A percentile compares a stretch with the other conserved stretches of the same genome.
Conservation (phyloP, 2,329 filamentous ascomycete genomes). For the Trichoderma hamatum region DNA sequence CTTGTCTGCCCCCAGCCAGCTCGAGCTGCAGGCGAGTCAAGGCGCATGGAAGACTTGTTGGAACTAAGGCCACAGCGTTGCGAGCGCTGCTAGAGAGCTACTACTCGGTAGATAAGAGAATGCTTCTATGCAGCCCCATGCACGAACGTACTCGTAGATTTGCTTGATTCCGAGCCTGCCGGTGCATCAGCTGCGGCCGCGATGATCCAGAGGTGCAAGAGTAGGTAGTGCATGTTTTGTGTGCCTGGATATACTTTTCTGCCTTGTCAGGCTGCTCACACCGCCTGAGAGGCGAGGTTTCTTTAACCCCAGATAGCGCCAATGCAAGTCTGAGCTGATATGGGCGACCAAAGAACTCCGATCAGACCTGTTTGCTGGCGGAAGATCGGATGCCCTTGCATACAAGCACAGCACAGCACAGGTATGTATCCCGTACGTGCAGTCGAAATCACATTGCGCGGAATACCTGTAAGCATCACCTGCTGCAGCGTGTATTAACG, state of each 20-base stretch:
- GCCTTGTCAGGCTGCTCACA: background rate
- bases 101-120: background rate
- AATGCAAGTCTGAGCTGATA: conserved; percentile 15
- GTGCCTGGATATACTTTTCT: background rate
- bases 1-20: background rate
- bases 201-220: background rate
- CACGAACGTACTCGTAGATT: background rate
- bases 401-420: background rate
- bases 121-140: conserved; percentile 4
- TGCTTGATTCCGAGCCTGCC: background rate
- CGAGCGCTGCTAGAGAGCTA: background rate
- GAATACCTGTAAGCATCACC: background rate
- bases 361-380: conserved; percentile 8
- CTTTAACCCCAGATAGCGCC: conserved; percentile 3
- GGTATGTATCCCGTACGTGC: background rate
- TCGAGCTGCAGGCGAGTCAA: background rate
- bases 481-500: background rate
- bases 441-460: background rate
- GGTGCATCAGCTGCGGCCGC: background rate
- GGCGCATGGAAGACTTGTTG: background rate
- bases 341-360: background rate
- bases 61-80: background rate
- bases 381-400: background rate
- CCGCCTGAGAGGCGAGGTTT: conserved; percentile 1
- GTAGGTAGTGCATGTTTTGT: background rate